These are phyloP conservation scores for Macrolepiota albuminosa DNA, from an alignment of 768 basidiomycete species.

Conservation along the genomic window DNA sequence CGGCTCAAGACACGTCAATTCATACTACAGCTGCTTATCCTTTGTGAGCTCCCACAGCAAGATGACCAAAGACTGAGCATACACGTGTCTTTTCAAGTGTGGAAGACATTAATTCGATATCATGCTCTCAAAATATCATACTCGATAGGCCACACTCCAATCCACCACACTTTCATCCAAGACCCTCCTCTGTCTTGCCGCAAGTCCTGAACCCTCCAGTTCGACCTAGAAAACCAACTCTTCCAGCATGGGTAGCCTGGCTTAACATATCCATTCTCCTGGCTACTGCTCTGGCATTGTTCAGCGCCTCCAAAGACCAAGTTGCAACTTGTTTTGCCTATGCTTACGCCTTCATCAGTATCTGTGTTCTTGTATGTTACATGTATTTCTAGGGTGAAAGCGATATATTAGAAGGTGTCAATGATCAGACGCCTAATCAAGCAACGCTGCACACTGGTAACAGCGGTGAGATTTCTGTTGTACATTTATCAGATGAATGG, in stretches of 20 bases:
- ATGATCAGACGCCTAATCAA: slow-evolving; percentile 33
- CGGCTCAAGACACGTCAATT: too few species aligned
- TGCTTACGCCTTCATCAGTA: slow-evolving; percentile 74
- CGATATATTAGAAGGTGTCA: slow-evolving; percentile 40
- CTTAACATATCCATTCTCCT: slow-evolving; percentile 81
- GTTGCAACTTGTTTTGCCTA: slow-evolving; percentile 78
- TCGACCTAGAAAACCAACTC: background rate
- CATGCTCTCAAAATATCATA: too few species aligned
- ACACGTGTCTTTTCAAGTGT: too few species aligned
- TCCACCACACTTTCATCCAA: too few species aligned
- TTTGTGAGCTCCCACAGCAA: too few species aligned
- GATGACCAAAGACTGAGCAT: too few species aligned
- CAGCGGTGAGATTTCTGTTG: slow-evolving; percentile 46
- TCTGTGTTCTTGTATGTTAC: slow-evolving; percentile 60
- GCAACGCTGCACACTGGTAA: slow-evolving; percentile 32
- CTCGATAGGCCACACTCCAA: too few species aligned
- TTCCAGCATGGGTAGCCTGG: slow-evolving; percentile 87
- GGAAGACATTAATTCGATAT: too few species aligned
- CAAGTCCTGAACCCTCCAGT: too few species aligned
- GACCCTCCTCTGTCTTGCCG: too few species aligned
- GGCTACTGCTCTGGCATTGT: slow-evolving; percentile 80
- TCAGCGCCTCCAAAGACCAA: slow-evolving; percentile 76
- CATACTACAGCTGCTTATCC: too few species aligned
- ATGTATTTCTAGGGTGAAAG: slow-evolving; percentile 40
- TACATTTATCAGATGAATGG: slow-evolving; percentile 32